Conservation (phyloP, 306 rosid species). For the Sphenostylis stenocarpa region DNA sequence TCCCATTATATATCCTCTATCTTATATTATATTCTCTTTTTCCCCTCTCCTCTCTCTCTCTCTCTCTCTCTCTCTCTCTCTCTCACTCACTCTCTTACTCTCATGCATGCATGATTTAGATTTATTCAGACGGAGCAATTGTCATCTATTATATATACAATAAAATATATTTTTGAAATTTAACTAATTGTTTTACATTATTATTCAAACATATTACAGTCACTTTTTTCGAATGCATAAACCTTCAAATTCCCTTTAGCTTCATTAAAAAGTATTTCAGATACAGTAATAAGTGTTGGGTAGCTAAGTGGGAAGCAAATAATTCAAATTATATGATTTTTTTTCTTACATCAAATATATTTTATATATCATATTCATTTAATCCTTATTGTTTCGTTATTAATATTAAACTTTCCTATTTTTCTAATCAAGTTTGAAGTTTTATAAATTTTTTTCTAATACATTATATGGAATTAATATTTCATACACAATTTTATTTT, state of each 20-base stretch:
- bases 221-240: neutral
- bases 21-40: too few relatives aligned
- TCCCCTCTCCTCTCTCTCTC: too few relatives aligned
- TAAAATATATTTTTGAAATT: too few relatives aligned
- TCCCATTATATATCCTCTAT: neutral
- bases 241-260: neutral
- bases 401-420: neutral
- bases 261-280: neutral
- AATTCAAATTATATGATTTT: neutral
- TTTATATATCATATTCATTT: too few relatives aligned
- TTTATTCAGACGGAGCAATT: too few relatives aligned
- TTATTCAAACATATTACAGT: neutral
- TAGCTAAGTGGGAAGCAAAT: neutral
- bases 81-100: too few relatives aligned
- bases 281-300: neutral
- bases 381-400: neutral
- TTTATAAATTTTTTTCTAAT: neutral
- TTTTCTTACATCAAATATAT: neutral
- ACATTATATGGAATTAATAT: neutral
- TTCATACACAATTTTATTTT: too few relatives aligned
- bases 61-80: too few relatives aligned
- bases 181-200: too few relatives aligned
- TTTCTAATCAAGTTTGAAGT: too few relatives aligned
- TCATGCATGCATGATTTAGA: too few relatives aligned
- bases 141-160: neutral